Base-by-base conservation (phyloP, 805 yeast species). In the Torulaspora maleeae region DNA sequence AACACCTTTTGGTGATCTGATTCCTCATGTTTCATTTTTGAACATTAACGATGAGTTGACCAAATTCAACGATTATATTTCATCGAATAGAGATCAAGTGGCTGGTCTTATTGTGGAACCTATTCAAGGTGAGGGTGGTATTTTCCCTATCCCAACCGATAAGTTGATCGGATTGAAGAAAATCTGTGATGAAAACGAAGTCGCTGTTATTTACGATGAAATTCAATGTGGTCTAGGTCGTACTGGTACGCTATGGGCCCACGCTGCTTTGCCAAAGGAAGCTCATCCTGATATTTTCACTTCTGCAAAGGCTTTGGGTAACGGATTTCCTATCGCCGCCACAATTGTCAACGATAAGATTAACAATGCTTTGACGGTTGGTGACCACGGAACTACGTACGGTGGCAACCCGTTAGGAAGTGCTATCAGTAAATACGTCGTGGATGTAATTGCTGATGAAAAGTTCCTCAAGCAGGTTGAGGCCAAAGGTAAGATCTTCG, bases 91-190 rank as follows among this genome's bases (percentile, higher is more conserved):
- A 3, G 64, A 78, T 27, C 76, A 85, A 37, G 20, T 60, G 13
- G 87, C 95, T 56, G 99, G 90, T 43, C 93, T 93, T 25, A 93
- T 93, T 45, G 82, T 93, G 30, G 99, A 93, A 69, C 99, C 99
- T 17, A 83, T 93, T 48, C 99, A 93, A 72, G 99, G 98, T 55
- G 99, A 91, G 70, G 98, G 99, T 47, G 99, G 99, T 46, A 82
- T 91, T 15, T 79, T 81, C 59, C 79, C 83, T 16, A 77, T 87
- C 47, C 73, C 77, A 30, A 54, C 67, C 0, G 86, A 80, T 35
- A 89, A 86, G 61, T 72, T 91, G 50, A 61, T 72, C 3, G 79
- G 78, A 40, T 70, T 91, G 62, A 82, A 83, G 54, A 66, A 77
- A 56, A 67, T 85, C 45, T 87, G 96, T 63, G 69, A 71, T 45